These are phyloP conservation scores for Plasmopara viticola DNA, from an alignment of 352 stramenopile genomes.

Conservation along the genomic window DNA sequence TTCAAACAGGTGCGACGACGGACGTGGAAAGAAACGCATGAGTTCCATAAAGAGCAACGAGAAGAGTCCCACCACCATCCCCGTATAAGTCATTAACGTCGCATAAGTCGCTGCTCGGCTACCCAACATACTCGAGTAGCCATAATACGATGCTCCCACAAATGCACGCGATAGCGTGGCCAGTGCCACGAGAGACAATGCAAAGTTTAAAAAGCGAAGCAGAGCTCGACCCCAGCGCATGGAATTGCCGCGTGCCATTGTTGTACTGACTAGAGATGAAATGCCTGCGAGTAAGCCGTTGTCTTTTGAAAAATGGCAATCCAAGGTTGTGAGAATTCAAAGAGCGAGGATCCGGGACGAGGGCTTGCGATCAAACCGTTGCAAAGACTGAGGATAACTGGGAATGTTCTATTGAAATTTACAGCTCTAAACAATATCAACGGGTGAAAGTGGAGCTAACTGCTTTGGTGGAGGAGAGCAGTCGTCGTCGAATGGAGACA, in stretches of 20 bases:
- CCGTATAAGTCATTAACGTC: constrained; percentile 57
- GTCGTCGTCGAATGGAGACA: constrained; percentile 18
- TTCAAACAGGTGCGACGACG: constrained; percentile 34
- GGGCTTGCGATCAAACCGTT: constrained; percentile 9
- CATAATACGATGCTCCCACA: constrained; percentile 55
- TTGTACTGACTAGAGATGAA: constrained; percentile 3
- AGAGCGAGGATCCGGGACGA: constrained; percentile 20
- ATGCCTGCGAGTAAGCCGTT: neutral
- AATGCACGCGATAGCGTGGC: constrained; percentile 55
- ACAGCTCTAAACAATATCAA: constrained; percentile 5
- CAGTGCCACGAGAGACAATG: constrained; percentile 46
- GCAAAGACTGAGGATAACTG: constrained; percentile 2
- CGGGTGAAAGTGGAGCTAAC: constrained; percentile 5
- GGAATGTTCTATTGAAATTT: constrained; percentile 4
- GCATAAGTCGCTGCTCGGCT: constrained; percentile 51
- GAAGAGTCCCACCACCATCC: constrained; percentile 55
- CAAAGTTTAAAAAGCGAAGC: constrained; percentile 62
- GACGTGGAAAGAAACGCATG: constrained; percentile 33
- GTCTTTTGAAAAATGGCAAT: constrained; percentile 16
- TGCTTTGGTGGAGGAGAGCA: constrained; percentile 8
- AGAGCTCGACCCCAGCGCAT: constrained; percentile 29
- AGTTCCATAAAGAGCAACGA: constrained; percentile 44
- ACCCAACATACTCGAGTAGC: constrained; percentile 64
- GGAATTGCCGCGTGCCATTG: constrained; percentile 21
- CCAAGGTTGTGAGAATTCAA: neutral